These are phyloP conservation scores for Podaxis sp. DNA, from an alignment of 768 basidiomycete genomes.

Conservation along the genomic window DNA sequence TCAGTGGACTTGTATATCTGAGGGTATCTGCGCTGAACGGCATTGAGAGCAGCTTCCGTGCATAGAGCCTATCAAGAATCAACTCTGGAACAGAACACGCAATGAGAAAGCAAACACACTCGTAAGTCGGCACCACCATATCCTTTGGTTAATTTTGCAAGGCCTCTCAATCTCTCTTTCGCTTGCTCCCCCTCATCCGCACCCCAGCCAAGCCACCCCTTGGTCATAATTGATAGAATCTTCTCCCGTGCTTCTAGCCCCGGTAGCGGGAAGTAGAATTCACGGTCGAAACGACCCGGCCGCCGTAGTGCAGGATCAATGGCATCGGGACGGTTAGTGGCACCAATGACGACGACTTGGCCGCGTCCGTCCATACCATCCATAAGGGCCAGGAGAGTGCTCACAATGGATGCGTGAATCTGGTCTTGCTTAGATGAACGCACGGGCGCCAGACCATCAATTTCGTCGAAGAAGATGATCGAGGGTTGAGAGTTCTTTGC, in stretches of 20 bases:
- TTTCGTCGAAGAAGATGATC: conserved; percentile 99
- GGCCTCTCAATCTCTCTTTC: conserved; percentile 70
- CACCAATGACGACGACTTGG: conserved; percentile 96
- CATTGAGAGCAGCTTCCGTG: conserved; percentile 95
- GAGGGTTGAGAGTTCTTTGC: conserved; percentile 89
- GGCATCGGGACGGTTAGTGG: conserved; percentile 97
- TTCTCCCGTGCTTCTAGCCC: conserved; percentile 79
- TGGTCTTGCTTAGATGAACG: conserved; percentile 99
- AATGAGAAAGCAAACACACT: conserved; percentile 44
- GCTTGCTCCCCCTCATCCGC: conserved; percentile 35
- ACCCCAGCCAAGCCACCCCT: conserved; percentile 84
- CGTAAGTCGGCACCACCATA: conserved; percentile 97
- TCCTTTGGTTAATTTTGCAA: conserved; percentile 92
- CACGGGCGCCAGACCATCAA: conserved; percentile 97
- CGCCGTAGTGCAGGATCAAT: conserved; percentile 93
- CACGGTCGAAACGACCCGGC: conserved; percentile 94
- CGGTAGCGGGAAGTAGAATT: conserved; percentile 96
- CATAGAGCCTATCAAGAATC: conserved; percentile 70
- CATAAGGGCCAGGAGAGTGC: conserved; percentile 94
- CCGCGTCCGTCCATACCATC: conserved; percentile 99
- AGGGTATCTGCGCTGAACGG: conserved; percentile 93
- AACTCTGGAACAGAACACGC: conserved; percentile 12
- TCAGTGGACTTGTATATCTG: conserved; percentile 95
- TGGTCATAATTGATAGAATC: conserved; percentile 89
- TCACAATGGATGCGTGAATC: conserved; percentile 97